These are phyloP conservation scores for Cnidoscolus chayamansa DNA, from an alignment of 441 rosid species.

Conservation along the genomic window DNA sequence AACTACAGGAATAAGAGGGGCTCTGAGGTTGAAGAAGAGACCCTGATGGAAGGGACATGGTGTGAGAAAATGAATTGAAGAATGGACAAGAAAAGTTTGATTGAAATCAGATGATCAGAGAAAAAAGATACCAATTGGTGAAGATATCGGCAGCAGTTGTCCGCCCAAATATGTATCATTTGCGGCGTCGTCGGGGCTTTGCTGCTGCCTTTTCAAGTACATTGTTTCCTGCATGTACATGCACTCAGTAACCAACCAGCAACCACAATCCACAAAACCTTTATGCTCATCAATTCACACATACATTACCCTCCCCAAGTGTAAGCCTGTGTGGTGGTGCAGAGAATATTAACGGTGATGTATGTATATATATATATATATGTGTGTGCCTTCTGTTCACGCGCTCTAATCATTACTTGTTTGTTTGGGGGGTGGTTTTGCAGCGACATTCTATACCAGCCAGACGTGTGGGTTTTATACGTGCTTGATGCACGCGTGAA, in stretches of 20 bases:
- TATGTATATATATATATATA: not conserved
- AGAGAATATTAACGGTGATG: not conserved
- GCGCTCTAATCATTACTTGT: not conserved
- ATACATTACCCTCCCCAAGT: not conserved
- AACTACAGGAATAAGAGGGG: not conserved
- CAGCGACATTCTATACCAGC: not conserved
- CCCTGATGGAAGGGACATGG: not conserved
- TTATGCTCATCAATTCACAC: not conserved
- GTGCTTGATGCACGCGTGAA: slow-evolving; percentile 18
- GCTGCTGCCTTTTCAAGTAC: slow-evolving; percentile 28
- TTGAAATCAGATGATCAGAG: not conserved
- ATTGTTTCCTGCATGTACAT: slow-evolving; percentile 33
- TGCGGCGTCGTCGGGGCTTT: slow-evolving; percentile 21
- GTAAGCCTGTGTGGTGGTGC: not conserved
- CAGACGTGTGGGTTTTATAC: slow-evolving; percentile 3
- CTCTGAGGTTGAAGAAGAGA: not conserved
- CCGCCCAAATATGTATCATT: slow-evolving; percentile 19
- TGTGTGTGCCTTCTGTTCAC: not conserved
- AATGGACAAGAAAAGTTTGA: not conserved
- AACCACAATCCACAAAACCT: not conserved
- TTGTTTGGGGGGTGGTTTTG: not conserved
- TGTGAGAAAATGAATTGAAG: not conserved
- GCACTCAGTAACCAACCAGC: not conserved
- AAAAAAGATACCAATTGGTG: slow-evolving; percentile 16
- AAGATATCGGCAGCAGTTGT: slow-evolving; percentile 25